Percentiles rank a stretch among this genome's conserved stretches.
These are phyloP conservation scores for Crithidia sp. DNA, from an alignment of 208 protist species.

Conservation along the genomic window DNA sequence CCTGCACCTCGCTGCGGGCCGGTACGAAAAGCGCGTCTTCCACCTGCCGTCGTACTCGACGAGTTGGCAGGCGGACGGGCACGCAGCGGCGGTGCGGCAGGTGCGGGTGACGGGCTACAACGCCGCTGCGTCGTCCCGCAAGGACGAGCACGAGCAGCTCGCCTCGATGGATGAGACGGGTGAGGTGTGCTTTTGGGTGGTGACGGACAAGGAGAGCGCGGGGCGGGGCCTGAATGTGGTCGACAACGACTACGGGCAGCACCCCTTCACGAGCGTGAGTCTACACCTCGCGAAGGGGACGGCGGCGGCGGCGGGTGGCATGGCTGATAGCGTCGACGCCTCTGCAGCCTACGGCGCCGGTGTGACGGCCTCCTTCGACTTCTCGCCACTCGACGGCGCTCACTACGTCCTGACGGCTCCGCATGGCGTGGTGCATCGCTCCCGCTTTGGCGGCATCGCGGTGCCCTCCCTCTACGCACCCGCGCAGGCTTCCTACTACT, in stretches of 20 bases:
- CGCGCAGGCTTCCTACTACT: conserved; percentile 13
- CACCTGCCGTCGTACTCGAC: conserved; percentile 79
- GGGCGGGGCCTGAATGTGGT: conserved; percentile 34
- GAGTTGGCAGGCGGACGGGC: conserved; percentile 73
- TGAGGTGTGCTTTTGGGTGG: conserved; percentile 66
- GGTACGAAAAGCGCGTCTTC: conserved; percentile 45
- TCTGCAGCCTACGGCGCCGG: conserved; percentile 19
- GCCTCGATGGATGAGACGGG: conserved; percentile 68
- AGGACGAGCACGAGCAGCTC: conserved; percentile 75
- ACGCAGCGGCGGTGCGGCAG: conserved; percentile 54
- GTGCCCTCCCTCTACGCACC: conserved; percentile 73
- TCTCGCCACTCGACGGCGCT: conserved; percentile 62
- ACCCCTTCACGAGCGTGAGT: conserved; percentile 44
- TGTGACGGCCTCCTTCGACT: conserved; percentile 46
- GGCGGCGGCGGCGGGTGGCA: not conserved
- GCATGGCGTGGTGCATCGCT: conserved; percentile 65
- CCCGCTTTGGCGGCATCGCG: conserved; percentile 70
- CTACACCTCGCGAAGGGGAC: conserved; percentile 42
- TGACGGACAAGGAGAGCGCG: conserved; percentile 56
- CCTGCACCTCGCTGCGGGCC: conserved; percentile 62
- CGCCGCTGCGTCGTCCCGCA: conserved; percentile 32
- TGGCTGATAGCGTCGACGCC: not conserved
- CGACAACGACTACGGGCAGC: conserved; percentile 69
- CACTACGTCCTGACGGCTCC: conserved; percentile 68
- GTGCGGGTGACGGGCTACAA: conserved; percentile 77